A percentile compares a stretch with the other conserved stretches of the same genome.
Conservation (phyloP, 345 rosid species). For the Pelargonium nanum region DNA sequence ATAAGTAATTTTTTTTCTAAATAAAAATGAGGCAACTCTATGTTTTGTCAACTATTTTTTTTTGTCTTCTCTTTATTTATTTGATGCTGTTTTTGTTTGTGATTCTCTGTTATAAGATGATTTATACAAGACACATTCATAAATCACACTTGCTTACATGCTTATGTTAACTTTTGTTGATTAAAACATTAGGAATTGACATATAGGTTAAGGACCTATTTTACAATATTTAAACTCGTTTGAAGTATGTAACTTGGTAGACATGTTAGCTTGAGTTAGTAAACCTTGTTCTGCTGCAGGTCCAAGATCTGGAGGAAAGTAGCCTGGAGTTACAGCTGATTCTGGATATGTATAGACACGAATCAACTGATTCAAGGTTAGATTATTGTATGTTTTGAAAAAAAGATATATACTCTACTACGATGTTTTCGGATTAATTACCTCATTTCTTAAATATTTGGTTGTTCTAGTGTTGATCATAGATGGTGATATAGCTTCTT, state of each 20-base stretch:
- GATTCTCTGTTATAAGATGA: not conserved
- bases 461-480: not conserved
- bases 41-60: not conserved
- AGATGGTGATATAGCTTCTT: not conserved
- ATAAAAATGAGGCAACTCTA: not conserved
- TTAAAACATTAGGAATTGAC: not conserved
- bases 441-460: not conserved
- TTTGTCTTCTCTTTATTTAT: not conserved
- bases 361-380: constrained; percentile 66
- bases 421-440: not conserved
- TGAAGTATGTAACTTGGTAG: not conserved
- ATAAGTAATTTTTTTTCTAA: too few species aligned
- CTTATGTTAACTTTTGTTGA: too few species aligned
- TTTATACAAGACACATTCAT: not conserved
- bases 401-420: not conserved
- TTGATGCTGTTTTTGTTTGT: not conserved
- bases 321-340: constrained; percentile 70
- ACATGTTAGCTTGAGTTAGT: not conserved
- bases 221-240: not conserved
- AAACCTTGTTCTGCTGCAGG: constrained; percentile 35
- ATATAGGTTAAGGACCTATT: not conserved
- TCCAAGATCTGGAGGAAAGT: constrained; percentile 51
- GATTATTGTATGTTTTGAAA: not conserved
- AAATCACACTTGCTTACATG: too few species aligned
- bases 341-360: constrained; percentile 78